Percentiles rank a stretch among this genome's conserved stretches.
Conservation (phyloP, 352 stramenopile species). For the Pythium dissimile region DNA sequence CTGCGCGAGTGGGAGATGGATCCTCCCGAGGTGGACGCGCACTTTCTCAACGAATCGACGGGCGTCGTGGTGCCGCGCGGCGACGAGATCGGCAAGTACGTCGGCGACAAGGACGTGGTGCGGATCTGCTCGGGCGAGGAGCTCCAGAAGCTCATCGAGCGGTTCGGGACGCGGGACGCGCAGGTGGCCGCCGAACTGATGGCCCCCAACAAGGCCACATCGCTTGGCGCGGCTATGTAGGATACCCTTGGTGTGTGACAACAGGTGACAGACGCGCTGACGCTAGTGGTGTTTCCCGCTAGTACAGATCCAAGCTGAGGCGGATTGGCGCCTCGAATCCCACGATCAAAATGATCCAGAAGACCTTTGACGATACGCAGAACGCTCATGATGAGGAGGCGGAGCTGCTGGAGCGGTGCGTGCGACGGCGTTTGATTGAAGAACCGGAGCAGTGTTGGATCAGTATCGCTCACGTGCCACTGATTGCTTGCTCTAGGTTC, state of each 20-base stretch:
- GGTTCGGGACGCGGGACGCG: slow-evolving; percentile 58
- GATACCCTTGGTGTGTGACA: not conserved
- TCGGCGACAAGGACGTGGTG: slow-evolving; percentile 70
- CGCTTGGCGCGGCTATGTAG: slow-evolving; percentile 59
- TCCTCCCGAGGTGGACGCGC: slow-evolving; percentile 25
- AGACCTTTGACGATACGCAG: slow-evolving; percentile 62
- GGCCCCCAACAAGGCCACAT: slow-evolving; percentile 44
- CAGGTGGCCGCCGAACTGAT: slow-evolving; percentile 68
- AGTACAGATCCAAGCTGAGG: slow-evolving; percentile 58
- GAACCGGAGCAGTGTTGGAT: no score
- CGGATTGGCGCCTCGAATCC: slow-evolving; percentile 60
- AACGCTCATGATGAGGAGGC: slow-evolving; percentile 40
- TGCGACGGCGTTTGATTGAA: no score
- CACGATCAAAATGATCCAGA: slow-evolving; percentile 67
- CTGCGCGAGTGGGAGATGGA: slow-evolving; percentile 50
- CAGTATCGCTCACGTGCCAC: not conserved
- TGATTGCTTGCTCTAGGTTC: slow-evolving; percentile 24
- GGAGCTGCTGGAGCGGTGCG: slow-evolving; percentile 41
- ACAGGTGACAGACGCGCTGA: not conserved
- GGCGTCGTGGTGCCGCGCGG: slow-evolving; percentile 54
- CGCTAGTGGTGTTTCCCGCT: not conserved
- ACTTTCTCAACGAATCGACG: slow-evolving; percentile 79
- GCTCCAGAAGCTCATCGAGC: slow-evolving; percentile 57
- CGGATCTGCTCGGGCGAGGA: slow-evolving; percentile 59
- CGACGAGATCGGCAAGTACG: slow-evolving; percentile 55